Base-by-base conservation (phyloP, 192 early-diverging fungal species). In the Gamsiella multidivaricata region DNA sequence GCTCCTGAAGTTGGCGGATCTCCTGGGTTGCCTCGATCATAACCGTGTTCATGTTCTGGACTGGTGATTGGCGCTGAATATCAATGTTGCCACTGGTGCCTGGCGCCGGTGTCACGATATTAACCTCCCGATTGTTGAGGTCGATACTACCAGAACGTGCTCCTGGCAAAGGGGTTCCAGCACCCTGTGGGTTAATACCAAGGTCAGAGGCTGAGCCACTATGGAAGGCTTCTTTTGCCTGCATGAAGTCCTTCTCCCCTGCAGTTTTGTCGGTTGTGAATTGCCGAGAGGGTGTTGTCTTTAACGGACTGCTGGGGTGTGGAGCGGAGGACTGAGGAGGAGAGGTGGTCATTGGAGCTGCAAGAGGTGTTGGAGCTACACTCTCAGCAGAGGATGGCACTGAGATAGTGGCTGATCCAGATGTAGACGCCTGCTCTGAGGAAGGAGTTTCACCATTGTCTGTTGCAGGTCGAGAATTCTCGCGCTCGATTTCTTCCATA, bases 401-500 rank as follows among this genome's bases (percentile, higher is more conserved):
- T 36, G 70, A 20, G 15, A 33, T 3, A 28, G 51, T 31, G 32
- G 59, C 17, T 61, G n/a, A 61, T n/a, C 57, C 20, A 33, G 41
- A 33, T n/a, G 43, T 37, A 5, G 66, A 12, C 23, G 70, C 26
- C 15, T 45, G 28, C 12, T 61, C 31, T 17, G 46, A 28, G 20
- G 50, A 22, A 32, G 43, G 6, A 14, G 61, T 20, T 29, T 55
- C 59, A n/a, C 29, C 45, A 14, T 28, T 42, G 31, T 36, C 17
- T 10, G 54, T 15, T 46, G 58, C 43, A 31, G 54, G 36, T 28
- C 20, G 41, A n/a, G 59, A 43, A 26, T 55, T 43, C 10, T 57
- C 66, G 20, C 60, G 39, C 17, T 85, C 79, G 18, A 87, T 87
- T 25, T 87, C 86, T 17, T 60, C 66, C 50, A 81, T 41, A 53